Base-by-base conservation (phyloP, 805 yeast species). In the Yamadazyma scolyti region DNA sequence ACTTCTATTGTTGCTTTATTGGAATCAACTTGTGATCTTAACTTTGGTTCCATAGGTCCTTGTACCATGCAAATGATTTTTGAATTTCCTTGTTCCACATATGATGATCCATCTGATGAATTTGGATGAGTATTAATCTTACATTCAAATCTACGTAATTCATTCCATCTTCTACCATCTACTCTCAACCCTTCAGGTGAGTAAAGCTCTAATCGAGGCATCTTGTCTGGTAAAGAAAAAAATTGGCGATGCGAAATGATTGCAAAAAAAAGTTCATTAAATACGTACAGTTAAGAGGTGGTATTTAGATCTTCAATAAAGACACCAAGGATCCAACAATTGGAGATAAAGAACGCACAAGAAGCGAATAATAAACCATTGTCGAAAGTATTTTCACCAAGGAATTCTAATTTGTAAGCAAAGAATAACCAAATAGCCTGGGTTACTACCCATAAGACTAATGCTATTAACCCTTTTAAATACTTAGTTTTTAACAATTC, bases 81-180 rank as follows among this genome's bases (percentile, higher is more conserved):
- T 26, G 96, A 79, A 43, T 86, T 85, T 18, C 98, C 98, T 58
- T 83, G 94, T 55, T 89, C 93, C 13, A 93, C 78, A 44, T 81
- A 82, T 2, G 97, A 79, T 1, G 97, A 89, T 5, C 97, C 98
- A 58, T 90, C 97, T 2, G 93, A 73, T 1, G 89, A 74, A 44
- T 72, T 76, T 5, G 96, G 87, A 48, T 89, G 97, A 1, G 97
- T 88, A 49, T 87, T 87, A 32, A 86, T 77, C 12, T 77, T 73
- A 51, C 95, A 84, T 22, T 75, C 76, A 48, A 93, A 85, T 18
- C 79, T 71, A 29, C 97, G 78, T 25, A 89, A 69, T 56, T 93
- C 98, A 48, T 90, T 87, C 88, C 93, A 88, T 40, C 98, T 72
- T 47, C 98, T 77, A 2, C 98, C 98, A 54, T 93, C 97, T 9